Conservation (phyloP, 257 asterid species). For the Pogostemon cablin region DNA sequence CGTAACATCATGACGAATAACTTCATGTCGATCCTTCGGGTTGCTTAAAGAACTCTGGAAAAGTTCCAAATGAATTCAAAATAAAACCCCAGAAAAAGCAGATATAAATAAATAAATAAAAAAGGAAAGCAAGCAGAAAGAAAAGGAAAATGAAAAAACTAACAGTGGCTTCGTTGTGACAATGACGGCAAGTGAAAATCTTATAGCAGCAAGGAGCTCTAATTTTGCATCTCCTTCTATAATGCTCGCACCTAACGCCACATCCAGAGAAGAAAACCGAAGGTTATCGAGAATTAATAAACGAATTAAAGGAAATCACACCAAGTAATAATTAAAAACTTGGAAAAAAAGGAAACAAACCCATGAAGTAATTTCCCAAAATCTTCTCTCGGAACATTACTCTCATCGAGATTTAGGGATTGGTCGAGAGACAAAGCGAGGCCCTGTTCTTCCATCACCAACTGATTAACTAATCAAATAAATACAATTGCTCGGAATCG, state of each 20-base stretch:
- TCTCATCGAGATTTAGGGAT: slow-evolving; percentile 30
- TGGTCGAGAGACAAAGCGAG: slow-evolving; percentile 27
- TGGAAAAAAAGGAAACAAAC: slow-evolving; percentile 35
- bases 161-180: slow-evolving; percentile 88
- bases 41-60: slow-evolving; percentile 59
- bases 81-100: neutral
- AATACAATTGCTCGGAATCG: neutral
- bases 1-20: slow-evolving; percentile 79
- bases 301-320: neutral
- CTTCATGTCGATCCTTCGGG: slow-evolving; percentile 80
- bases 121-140: neutral
- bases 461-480: slow-evolving; percentile 19
- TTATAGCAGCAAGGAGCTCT: slow-evolving; percentile 83
- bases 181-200: slow-evolving; percentile 88
- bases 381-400: slow-evolving; percentile 43
- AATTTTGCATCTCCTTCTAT: slow-evolving; percentile 78
- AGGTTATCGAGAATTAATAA: neutral
- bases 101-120: neutral
- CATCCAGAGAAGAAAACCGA: neutral
- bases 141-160: neutral
- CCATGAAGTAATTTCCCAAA: slow-evolving; percentile 67
- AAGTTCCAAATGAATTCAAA: slow-evolving; percentile 17
- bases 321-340: neutral
- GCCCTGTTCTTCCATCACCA: slow-evolving; percentile 42
- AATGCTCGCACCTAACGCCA: slow-evolving; percentile 74